A percentile compares a stretch with the other conserved stretches of the same genome.
Conservation (phyloP, 306 rosid species). For the Pterocarpus santalinus region DNA sequence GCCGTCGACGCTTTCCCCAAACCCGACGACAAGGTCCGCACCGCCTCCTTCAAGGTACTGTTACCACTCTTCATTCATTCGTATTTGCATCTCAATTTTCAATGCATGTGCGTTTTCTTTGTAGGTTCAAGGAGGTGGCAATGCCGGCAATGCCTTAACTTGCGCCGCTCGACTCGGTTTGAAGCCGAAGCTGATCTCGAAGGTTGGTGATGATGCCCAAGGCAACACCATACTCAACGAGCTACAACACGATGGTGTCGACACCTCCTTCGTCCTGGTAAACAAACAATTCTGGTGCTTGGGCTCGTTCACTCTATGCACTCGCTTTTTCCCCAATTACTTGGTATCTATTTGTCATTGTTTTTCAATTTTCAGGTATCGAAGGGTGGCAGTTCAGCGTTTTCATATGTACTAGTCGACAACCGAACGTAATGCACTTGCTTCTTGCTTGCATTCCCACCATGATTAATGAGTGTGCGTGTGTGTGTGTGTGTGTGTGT, state of each 20-base stretch:
- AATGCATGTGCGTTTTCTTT: background rate
- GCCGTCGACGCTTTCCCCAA: slow-evolving; percentile 56
- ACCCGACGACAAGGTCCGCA: slow-evolving; percentile 59
- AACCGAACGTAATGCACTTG: slow-evolving; percentile 63
- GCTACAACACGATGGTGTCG: slow-evolving; percentile 82
- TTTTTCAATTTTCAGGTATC: slow-evolving; percentile 66
- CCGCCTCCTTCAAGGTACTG: slow-evolving; percentile 48
- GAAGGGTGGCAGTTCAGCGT: slow-evolving; percentile 81
- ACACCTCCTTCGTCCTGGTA: slow-evolving; percentile 75
- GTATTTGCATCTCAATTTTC: background rate
- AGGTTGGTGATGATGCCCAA: slow-evolving; percentile 82
- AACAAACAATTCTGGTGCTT: slow-evolving; percentile 15
- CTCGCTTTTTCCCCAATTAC: background rate
- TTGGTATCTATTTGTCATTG: background rate
- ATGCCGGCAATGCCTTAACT: slow-evolving; percentile 84
- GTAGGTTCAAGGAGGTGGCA: slow-evolving; percentile 96
- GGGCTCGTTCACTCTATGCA: background rate
- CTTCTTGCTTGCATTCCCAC: no score
- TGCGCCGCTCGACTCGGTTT: slow-evolving; percentile 89
- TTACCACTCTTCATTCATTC: background rate
- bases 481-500: background rate
- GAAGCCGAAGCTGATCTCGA: slow-evolving; percentile 77
- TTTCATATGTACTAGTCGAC: slow-evolving; percentile 83
- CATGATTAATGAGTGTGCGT: background rate
- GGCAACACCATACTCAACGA: slow-evolving; percentile 73